Evolutionary conservation across 2,329 filamentous ascomycete species (phyloP), one percentile per base, ranked within the genome.

Genomic region (Uncinocarpus reesii): DNA sequence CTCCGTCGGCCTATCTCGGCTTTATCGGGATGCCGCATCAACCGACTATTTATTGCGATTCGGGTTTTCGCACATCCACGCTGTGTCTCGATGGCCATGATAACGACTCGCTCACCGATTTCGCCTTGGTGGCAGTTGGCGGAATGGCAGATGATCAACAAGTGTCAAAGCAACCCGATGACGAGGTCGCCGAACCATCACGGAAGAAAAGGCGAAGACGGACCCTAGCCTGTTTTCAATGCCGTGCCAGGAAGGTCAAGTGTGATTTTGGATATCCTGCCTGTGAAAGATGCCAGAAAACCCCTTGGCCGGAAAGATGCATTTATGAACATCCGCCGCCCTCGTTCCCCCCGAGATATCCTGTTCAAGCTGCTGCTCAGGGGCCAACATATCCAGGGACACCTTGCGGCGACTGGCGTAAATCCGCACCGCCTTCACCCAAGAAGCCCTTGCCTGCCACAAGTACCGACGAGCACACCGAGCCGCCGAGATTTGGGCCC

Each of bases 191-290:
- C 24, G 20, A 56, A 50, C 45, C 56, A 28, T 59, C 59, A 7
- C 58, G 61, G 36, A 61, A 61, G 47, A 64, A 64, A 24, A 56
- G 66, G 24, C 62, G 63, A 49, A 57, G 66, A 18, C 61, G 66
- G 20, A 66, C 67, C 7, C 61, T 69, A 53, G 65, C 67, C 13
- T 70, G 67, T 52, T 61, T 62, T 15, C 65, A 65, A 29, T 70
- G 67, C 52, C 65, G 67, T 47, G 64, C 59, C 47, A 58, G 67
- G 38, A 70, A 70, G 53, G 56, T 70, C 28, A 66, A 64, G 50
- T 70, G 67, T 49, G 67, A 70, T 52, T 63, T 67, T 29, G 62
- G 64, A 28, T 69, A 65, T 58, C 67, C 67, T 7, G 58, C 60
- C 2, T 70, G 67, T 49, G 57, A 61, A 16, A 62, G 66, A 15